Conservation (phyloP, 202 grass and related monocot species). For the Panicum hallii region DNA sequence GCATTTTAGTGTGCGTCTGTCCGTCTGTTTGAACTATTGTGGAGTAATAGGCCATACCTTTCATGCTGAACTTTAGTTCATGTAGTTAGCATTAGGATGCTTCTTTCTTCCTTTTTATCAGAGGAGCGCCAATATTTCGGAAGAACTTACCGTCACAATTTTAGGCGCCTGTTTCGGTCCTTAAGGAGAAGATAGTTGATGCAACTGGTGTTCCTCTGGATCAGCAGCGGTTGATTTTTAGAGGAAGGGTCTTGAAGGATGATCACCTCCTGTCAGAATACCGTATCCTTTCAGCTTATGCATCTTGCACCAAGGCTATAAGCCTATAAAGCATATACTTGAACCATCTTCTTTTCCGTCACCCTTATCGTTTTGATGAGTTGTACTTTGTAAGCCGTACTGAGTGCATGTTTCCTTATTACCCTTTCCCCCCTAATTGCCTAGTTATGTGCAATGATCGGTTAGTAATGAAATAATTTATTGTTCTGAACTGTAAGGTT, state of each 20-base stretch:
- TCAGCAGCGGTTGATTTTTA: constrained; percentile 82
- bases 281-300: constrained; percentile 69
- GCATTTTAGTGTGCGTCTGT: background rate
- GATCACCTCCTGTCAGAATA: constrained; percentile 84
- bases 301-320: background rate
- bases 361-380: background rate
- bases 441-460: background rate
- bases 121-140: background rate
- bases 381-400: background rate
- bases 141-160: constrained; percentile 23
- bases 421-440: background rate
- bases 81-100: background rate
- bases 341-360: background rate
- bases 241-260: constrained; percentile 88
- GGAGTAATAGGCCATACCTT: background rate
- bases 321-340: background rate
- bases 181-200: constrained; percentile 77
- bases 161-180: constrained; percentile 61
- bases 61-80: background rate
- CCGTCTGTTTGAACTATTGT: constrained; percentile 6
- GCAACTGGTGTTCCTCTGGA: constrained; percentile 69
- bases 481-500: background rate
- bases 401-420: constrained; percentile 7
- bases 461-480: background rate
- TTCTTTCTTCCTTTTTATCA: background rate